Conservation (phyloP, 345 rosid species). For the Jatropha curcas region DNA sequence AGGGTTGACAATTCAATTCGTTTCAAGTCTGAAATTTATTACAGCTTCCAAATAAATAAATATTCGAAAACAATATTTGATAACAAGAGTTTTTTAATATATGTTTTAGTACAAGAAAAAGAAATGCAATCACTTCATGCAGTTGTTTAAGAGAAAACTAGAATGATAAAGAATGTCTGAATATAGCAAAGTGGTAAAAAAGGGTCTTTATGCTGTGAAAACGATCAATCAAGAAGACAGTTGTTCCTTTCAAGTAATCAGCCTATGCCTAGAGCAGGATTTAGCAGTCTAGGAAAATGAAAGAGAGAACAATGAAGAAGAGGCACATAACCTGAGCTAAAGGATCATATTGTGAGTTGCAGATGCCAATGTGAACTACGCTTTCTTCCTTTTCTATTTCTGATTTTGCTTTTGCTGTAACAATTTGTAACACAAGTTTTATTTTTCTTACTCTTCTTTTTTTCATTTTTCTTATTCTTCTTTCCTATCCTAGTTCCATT, state of each 20-base stretch:
- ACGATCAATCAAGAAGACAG: neutral
- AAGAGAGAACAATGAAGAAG: neutral
- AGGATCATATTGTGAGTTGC: neutral
- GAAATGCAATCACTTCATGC: too few species aligned
- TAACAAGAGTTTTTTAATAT: too few species aligned
- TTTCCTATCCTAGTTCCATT: neutral
- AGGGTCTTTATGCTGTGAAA: neutral
- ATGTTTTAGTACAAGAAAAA: neutral
- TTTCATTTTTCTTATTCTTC: neutral
- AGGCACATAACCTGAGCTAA: neutral
- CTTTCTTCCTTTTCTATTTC: neutral
- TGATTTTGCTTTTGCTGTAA: neutral
- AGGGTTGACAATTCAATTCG: too few species aligned
- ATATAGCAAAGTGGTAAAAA: neutral
- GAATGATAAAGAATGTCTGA: neutral
- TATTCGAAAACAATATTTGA: too few species aligned
- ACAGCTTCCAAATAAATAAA: too few species aligned
- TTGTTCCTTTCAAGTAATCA: conserved; percentile 1
- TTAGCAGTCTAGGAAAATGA: conserved; percentile 12
- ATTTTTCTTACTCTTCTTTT: too few species aligned
- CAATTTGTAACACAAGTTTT: too few species aligned
- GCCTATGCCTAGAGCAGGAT: conserved; percentile 3
- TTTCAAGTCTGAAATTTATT: too few species aligned
- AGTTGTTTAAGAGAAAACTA: too few species aligned
- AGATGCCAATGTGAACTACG: neutral